Percentiles rank a stretch among this genome's conserved stretches.
Evolutionary conservation across 805 yeast genomes (phyloP).

Genomic region (Torulaspora maleeae): DNA sequence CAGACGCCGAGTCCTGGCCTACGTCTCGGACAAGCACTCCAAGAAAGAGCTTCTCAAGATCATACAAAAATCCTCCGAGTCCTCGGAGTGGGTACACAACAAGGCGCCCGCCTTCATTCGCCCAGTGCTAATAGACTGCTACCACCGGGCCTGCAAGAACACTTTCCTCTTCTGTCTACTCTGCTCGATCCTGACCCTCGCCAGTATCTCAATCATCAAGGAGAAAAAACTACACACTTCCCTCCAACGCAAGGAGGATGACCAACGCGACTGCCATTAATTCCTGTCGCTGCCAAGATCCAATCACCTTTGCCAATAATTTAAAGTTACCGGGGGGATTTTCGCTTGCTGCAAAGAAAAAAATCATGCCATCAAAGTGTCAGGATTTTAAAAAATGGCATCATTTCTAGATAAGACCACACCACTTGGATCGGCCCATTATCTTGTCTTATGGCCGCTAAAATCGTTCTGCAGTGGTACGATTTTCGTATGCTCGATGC

Average conservation of each 20-base stretch:
- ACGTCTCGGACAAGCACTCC: constrained; percentile 37
- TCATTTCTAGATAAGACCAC: not conserved
- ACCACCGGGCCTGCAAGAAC: constrained; percentile 48
- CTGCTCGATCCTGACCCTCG: constrained; percentile 36
- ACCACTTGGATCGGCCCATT: too few species aligned
- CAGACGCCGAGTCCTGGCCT: constrained; percentile 30
- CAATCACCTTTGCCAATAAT: too few species aligned
- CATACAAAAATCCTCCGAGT: constrained; percentile 50
- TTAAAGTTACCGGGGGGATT: not conserved
- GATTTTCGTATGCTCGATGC: too few species aligned
- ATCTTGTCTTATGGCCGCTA: too few species aligned
- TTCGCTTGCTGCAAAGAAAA: not conserved
- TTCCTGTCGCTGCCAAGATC: not conserved
- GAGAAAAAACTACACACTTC: constrained; percentile 56
- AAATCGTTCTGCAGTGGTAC: too few species aligned
- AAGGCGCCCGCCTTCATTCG: constrained; percentile 52
- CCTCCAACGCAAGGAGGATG: constrained; percentile 38
- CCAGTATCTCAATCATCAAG: constrained; percentile 45
- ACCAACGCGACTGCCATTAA: not conserved
- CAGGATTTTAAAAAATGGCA: not conserved
- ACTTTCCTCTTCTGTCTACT: constrained; percentile 47
- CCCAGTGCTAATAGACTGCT: constrained; percentile 45
- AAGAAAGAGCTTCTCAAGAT: constrained; percentile 39
- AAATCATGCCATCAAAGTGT: not conserved
- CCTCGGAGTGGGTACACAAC: constrained; percentile 48